phyloP scores from a whole-genome alignment of 768 basidiomycete species.

The Amanita pseudoporphyria region DNA sequence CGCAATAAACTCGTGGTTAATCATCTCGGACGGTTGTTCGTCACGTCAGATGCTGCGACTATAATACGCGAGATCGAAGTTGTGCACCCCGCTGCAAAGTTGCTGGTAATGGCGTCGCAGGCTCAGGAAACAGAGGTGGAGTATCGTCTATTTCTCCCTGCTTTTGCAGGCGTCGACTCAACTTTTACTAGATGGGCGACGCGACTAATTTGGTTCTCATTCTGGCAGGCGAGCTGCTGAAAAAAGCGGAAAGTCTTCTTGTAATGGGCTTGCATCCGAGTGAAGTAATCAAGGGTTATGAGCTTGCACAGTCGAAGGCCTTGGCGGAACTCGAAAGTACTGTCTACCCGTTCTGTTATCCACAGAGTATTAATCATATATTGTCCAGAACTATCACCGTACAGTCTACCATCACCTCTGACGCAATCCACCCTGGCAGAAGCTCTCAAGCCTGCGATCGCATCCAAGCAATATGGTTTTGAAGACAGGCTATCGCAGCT shows the following conservation, averaged over 20 bases:
- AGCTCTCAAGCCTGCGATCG: constrained; percentile 86
- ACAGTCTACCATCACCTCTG: constrained; percentile 60
- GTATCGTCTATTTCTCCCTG: background rate
- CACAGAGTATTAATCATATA: constrained; percentile 9
- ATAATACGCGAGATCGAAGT: constrained; percentile 98
- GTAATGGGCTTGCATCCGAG: constrained; percentile 97
- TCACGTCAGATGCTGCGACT: constrained; percentile 97
- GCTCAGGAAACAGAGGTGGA: constrained; percentile 88
- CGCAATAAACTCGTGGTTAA: constrained; percentile 98
- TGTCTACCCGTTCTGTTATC: constrained; percentile 21
- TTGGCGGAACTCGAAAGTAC: constrained; percentile 84
- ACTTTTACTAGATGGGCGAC: constrained; percentile 77
- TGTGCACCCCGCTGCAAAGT: constrained; percentile 95
- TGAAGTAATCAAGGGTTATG: constrained; percentile 92
- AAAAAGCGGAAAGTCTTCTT: constrained; percentile 85
- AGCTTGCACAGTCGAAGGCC: constrained; percentile 79
- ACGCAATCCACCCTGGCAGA: constrained; percentile 58
- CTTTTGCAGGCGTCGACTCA: constrained; percentile 1
- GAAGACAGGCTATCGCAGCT: constrained; percentile 76
- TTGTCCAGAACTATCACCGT: constrained; percentile 54
- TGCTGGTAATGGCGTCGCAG: constrained; percentile 98
- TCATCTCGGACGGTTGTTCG: constrained; percentile 90
- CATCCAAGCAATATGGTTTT: constrained; percentile 94
- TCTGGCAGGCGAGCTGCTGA: constrained; percentile 89
- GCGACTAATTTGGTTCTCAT: constrained; percentile 94